A percentile compares a stretch with the other conserved stretches of the same genome.
phyloP scores from a whole-genome alignment of 2,329 filamentous ascomycete species.

The Trichophyton mentagrophytes region DNA sequence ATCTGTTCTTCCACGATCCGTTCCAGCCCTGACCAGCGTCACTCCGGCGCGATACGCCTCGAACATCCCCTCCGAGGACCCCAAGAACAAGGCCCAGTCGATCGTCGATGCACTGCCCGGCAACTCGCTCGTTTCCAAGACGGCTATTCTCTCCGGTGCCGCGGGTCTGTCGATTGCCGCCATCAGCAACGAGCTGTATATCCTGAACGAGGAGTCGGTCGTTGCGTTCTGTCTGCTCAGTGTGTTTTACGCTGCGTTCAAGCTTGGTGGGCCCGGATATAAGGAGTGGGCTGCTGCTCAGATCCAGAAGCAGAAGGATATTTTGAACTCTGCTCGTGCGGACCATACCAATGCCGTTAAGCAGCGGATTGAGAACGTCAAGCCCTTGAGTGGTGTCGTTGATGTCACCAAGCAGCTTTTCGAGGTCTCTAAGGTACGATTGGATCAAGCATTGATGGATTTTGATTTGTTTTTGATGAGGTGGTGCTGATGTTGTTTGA shows the following conservation, averaged over 20 bases:
- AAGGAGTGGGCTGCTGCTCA: conserved; percentile 81
- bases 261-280: conserved; percentile 88
- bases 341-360: conserved; percentile 95
- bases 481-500: conserved; percentile 12
- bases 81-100: conserved; percentile 93
- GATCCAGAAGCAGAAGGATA: conserved; percentile 83
- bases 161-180: conserved; percentile 85
- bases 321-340: conserved; percentile 83
- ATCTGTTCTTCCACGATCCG: conserved; percentile 58
- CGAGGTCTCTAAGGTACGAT: conserved; percentile 84
- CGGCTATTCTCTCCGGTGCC: conserved; percentile 85
- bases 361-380: conserved; percentile 82
- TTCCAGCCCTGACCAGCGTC: conserved; percentile 62
- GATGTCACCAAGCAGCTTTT: conserved; percentile 96
- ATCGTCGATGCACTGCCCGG: conserved; percentile 88
- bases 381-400: conserved; percentile 88
- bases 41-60: conserved; percentile 58
- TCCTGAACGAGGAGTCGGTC: conserved; percentile 97
- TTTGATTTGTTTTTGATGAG: background rate
- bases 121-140: conserved; percentile 86
- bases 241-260: conserved; percentile 84
- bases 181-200: conserved; percentile 99
- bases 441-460: background rate
- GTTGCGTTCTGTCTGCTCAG: conserved; percentile 84
- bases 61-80: conserved; percentile 70